phyloP scores from a whole-genome alignment of 768 basidiomycete genomes.

The Cyclocybe aegerita region DNA sequence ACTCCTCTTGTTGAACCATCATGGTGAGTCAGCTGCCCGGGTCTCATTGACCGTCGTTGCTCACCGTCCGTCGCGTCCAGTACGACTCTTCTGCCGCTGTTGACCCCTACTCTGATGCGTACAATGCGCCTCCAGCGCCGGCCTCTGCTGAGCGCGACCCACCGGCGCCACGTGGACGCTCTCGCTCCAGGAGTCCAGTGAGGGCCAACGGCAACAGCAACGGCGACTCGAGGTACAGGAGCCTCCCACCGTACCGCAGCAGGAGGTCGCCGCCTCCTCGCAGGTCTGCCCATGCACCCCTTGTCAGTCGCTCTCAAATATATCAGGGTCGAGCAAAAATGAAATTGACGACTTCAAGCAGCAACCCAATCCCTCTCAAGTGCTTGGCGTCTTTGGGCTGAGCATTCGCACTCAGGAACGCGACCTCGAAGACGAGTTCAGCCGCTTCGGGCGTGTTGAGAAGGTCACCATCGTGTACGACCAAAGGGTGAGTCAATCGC shows the following conservation, averaged over 20 bases:
- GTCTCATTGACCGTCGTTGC: slow-evolving; percentile 5
- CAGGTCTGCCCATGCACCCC: slow-evolving; percentile 69
- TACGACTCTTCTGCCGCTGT: slow-evolving; percentile 67
- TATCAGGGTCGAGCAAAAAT: slow-evolving; percentile 10
- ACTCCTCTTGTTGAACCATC: slow-evolving; percentile 55
- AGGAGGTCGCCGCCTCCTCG: slow-evolving; percentile 63
- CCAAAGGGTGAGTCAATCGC: slow-evolving; percentile 73
- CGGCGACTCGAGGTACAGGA: slow-evolving; percentile 46
- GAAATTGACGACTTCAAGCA: slow-evolving; percentile 47
- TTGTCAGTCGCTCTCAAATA: slow-evolving; percentile 47
- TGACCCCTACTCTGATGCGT: slow-evolving; percentile 84
- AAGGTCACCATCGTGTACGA: slow-evolving; percentile 98
- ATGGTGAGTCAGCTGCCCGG: slow-evolving; percentile 55
- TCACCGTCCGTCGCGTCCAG: slow-evolving; percentile 32
- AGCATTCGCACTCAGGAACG: slow-evolving; percentile 93
- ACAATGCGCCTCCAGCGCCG: slow-evolving; percentile 61
- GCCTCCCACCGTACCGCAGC: slow-evolving; percentile 44
- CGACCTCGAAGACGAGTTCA: slow-evolving; percentile 94
- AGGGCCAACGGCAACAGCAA: slow-evolving; percentile 37
- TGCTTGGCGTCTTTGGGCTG: slow-evolving; percentile 97
- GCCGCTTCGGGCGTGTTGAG: slow-evolving; percentile 83
- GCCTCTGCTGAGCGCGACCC: slow-evolving; percentile 56
- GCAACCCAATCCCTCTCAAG: slow-evolving; percentile 85
- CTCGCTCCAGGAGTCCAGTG: slow-evolving; percentile 71
- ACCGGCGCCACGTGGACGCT: slow-evolving; percentile 60